Evolutionary conservation across 1,139 yeast species (phyloP), one percentile per base, ranked within the genome.

Genomic region (Blastobotrys illinoisensis): DNA sequence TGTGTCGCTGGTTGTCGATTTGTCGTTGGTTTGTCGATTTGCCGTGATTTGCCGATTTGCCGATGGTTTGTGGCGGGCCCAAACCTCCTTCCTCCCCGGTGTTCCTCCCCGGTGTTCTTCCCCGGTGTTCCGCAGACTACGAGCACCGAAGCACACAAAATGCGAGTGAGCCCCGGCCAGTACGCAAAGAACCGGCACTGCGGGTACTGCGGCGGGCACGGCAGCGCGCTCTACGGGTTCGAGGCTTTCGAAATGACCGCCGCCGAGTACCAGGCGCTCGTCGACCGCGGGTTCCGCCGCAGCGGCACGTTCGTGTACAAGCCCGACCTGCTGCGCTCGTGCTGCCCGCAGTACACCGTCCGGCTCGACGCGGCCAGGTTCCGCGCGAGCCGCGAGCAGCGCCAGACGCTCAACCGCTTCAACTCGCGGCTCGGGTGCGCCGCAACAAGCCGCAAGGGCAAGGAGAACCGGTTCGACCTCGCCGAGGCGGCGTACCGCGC

Each of bases 311-410:
- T 82, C 60, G 62, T 88, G 5, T 90, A 90, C 66, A 86, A 85
- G 64, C 83, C 88, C 0, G 96, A 91, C 67, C 70, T 82, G 58
- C 67, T 85, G 36, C 69, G 89, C 40, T 81, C 81, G 46, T 91
- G 98, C 66, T 91, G 98, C 64, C 78, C 93, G n/a, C 77, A 83
- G 66, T 88, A 82, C 66, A 86, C 97, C 0, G 88, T 90, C 26
- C 70, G 97, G 52, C 83, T 96, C 0, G 76, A 74, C 45, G 70
- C 79, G 40, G 65, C 64, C 0, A 64, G 68, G 45, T 76, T 83
- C 60, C 73, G 75, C 50, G 68, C 85, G 11, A 71, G 76, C 26
- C 88, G 88, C 66, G 91, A 86, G 51, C 85, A 84, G 55, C 77
- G 91, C 45, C 82, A 83, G 59, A 77, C 79, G 3, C 67, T 88